Evolutionary conservation across 441 rosid species (phyloP), one percentile per base, ranked within the genome.

Genomic region (Arabidopsis hybrid): DNA sequence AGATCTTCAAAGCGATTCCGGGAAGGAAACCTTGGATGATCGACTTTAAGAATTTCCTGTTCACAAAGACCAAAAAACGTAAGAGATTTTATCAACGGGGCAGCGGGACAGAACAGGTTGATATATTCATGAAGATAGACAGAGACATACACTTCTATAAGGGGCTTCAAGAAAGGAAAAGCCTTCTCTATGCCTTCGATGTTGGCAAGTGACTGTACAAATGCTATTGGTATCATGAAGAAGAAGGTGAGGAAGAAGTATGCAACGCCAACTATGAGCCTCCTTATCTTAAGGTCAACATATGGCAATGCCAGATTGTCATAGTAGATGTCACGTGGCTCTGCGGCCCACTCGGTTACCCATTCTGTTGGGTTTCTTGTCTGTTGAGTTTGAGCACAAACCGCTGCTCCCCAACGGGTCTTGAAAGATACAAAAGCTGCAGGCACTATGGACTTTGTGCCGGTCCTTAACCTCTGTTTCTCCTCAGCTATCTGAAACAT

Each of bases 281-380:
- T 90, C 73, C 96, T 79, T 13, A 92, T 79, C 47, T 93, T 73
- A 29, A 95, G 92, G 21, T 87, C 86, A n/a, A 95, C 98, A 77
- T 79, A 95, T 16, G 98, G 98, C 82, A 95, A 84, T 39, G 98
- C 89, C 12, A 95, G 83, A 81, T 95, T 95, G 52, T 85, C 85
- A 89, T 97, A 95, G 80, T 78, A 93, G 17, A 95, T 74, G 78
- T 92, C 99, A 4, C 94, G 83, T 38, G 99, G 99, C 78, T 95
- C 99, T 0, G 98, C 95, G 65, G 99, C 99, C 97, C 97, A 95
- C 46, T 91, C 95, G 38, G 99, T 95, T 68, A 95, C 50, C 99
- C 98, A 95, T 29, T 80, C 50, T 58, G 97, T 87, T 12, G 99
- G 98, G 74, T 95, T 85, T 85, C 95, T 83, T 65, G 95, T 74